Base-by-base conservation (phyloP, 2,329 filamentous ascomycete species). In the Ceratocystis harringtonii region DNA sequence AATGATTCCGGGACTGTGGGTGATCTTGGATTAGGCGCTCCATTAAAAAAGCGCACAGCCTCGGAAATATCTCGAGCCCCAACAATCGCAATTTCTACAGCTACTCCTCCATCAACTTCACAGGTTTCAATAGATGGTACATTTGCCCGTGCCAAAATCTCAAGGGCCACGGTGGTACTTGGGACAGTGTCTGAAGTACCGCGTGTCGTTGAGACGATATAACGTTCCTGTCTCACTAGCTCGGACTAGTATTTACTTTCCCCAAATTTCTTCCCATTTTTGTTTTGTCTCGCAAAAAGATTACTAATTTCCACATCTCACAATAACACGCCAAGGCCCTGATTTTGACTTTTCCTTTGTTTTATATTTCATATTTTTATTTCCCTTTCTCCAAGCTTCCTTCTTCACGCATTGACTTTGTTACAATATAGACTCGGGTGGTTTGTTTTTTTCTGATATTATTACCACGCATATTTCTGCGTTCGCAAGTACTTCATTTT, bases 21-120 rank as follows among this genome's bases (percentile, higher is more conserved):
- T 50, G 64, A 66, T 50, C 60, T 66, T 19, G 62, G 64, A 8
- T 32, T 66, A 19, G 36, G 41, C 30, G 44, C 44, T 10, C 66
- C 66, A 15, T 52, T 65, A 28, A 71, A 74, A 65, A 84, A 84
- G 71, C 76, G 82, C 44, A 74, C 76, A 28, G 77, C 79, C 55
- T 78, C 79, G 10, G 80, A 83, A 68, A 80, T 83, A 60, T 79
- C 80, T 6, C 75, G 78, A 52, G 76, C 78, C 3, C 74, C 62
- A 41, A 58, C n/a, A 36, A 43, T 57, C 19, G 22, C 25, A 19
- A 28, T 41, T 22, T 36, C 45, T 12, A 43, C 30, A 3, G 41
- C 57, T 28, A 6, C 36, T 50, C n/a, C 64, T 36, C 17, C 48
- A 22, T 32, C 65, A n/a, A 32, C 17, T 36, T 61, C 62, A 15